A percentile compares a stretch with the other conserved stretches of the same genome.
These are phyloP conservation scores for Monilinia fructigena DNA, from an alignment of 2,329 filamentous ascomycete genomes.

Conservation along the genomic window DNA sequence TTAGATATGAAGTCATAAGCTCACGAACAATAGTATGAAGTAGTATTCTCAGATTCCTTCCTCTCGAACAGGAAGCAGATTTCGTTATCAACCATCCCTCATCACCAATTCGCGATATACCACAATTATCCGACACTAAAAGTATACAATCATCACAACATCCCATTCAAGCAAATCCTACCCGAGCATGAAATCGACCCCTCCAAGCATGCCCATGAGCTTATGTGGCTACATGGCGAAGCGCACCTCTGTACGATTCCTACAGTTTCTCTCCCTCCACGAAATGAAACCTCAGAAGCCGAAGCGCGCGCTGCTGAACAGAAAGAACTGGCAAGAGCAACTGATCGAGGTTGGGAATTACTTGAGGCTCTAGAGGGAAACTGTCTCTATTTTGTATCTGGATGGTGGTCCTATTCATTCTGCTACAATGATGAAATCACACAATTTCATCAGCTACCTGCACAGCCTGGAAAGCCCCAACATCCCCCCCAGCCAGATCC, in stretches of 20 bases:
- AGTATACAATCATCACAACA: conserved; percentile 31
- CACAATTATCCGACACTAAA: conserved; percentile 32
- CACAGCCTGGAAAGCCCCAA: conserved; percentile 56
- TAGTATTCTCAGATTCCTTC: conserved; percentile 61
- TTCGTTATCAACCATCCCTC: conserved; percentile 44
- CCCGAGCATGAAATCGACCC: conserved; percentile 31
- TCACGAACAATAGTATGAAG: conserved; percentile 55
- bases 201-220: conserved; percentile 50
- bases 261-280: conserved; percentile 47
- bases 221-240: conserved; percentile 56
- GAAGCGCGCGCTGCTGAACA: conserved; percentile 58
- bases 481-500: conserved; percentile 68
- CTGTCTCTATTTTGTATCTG: conserved; percentile 69
- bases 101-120: conserved; percentile 30
- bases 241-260: conserved; percentile 67
- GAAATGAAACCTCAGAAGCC: conserved; percentile 50
- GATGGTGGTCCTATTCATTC: conserved; percentile 77
- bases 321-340: conserved; percentile 65
- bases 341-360: conserved; percentile 65
- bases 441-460: conserved; percentile 69
- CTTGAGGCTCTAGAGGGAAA: conserved; percentile 65
- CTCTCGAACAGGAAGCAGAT: conserved; percentile 56
- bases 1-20: conserved; percentile 9
- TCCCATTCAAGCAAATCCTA: conserved; percentile 18
- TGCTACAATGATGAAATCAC: conserved; percentile 70